Base-by-base conservation (phyloP, 306 rosid species). In the Sindora glabra region DNA sequence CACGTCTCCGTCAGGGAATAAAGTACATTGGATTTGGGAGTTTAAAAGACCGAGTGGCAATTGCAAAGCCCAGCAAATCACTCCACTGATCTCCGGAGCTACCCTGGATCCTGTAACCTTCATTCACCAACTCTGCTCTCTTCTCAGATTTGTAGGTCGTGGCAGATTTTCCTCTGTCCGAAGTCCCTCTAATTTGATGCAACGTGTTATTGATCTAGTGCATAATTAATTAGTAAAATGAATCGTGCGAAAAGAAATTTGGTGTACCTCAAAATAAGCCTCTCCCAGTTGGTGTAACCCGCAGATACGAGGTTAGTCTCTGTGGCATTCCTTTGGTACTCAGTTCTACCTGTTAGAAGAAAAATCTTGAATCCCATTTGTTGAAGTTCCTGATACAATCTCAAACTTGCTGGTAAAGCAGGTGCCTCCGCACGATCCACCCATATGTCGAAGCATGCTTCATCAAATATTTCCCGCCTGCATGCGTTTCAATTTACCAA, bases 61-160 rank as follows among this genome's bases (percentile, higher is more conserved):
- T 54, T 36, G 96, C 83, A 73, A 26, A 78, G 42, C 98, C 96
- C 81, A 51, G 8, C 72, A 92, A 75, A 75, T 83, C 96, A 63
- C 92, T 92, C 98, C 98, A 92, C 13, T 85, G 98, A 75, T 92
- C 98, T 25, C 96, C 96, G 3, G 88, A 85, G 79, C 64, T 83
- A 21, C 98, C 98, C 14, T 80, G 94, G 50, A 92, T 81, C n/a
- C 48, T 72, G 48, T 79, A 86, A 18, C 95, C 95, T 72, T 76
- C 81, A 3, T 38, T 27, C 54, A 72, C 37, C 68, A 92, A 52
- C 48, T 83, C 86, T 51, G 55, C 59, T 71, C 96, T 83, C 90
- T 80, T 92, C 83, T 85, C 83, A 8, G 95, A 88, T 77, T 92
- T 92, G 84, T 59, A 92, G 11, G 10, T 68, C 9, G 15, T 67